These are phyloP conservation scores for Podaxis sp. DNA, from an alignment of 768 basidiomycete species.

Conservation along the genomic window DNA sequence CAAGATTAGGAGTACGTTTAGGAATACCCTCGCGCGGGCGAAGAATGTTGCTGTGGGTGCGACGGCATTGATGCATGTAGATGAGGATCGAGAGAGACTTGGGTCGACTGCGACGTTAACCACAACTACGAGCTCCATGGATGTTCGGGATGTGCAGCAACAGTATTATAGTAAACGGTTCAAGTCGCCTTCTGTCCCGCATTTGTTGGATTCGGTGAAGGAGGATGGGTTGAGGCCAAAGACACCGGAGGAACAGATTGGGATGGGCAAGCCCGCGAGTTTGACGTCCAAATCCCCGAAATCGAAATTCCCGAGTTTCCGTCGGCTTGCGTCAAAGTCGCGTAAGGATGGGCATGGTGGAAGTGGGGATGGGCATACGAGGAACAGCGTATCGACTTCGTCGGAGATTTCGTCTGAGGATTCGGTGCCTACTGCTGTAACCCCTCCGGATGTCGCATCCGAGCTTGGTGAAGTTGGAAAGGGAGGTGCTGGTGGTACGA, in stretches of 20 bases:
- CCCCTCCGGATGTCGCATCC: constrained; percentile 21
- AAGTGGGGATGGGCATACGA: constrained; percentile 22
- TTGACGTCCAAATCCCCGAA: constrained; percentile 33
- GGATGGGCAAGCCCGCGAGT: constrained; percentile 44
- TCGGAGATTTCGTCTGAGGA: constrained; percentile 69
- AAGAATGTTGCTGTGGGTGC: constrained; percentile 19
- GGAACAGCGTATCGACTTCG: constrained; percentile 55
- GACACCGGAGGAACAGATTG: constrained; percentile 19
- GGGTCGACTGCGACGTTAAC: neutral
- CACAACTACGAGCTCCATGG: neutral
- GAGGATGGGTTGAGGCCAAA: constrained; percentile 12
- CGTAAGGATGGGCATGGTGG: constrained; percentile 21
- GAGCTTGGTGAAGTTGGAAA: constrained; percentile 27
- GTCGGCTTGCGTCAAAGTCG: constrained; percentile 38
- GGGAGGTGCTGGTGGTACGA: constrained; percentile 9
- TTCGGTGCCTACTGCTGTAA: constrained; percentile 54
- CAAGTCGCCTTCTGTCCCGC: constrained; percentile 10
- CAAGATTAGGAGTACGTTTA: constrained; percentile 30
- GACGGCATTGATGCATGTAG: constrained; percentile 18
- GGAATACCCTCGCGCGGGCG: constrained; percentile 27
- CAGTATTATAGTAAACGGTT: constrained; percentile 4
- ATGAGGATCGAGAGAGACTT: constrained; percentile 1
- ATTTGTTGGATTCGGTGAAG: constrained; percentile 1
- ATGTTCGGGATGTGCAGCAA: neutral
- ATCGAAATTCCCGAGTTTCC: constrained; percentile 46